Evolutionary conservation across 805 yeast genomes (phyloP).

Genomic region (Yarrowia alimentaria): DNA sequence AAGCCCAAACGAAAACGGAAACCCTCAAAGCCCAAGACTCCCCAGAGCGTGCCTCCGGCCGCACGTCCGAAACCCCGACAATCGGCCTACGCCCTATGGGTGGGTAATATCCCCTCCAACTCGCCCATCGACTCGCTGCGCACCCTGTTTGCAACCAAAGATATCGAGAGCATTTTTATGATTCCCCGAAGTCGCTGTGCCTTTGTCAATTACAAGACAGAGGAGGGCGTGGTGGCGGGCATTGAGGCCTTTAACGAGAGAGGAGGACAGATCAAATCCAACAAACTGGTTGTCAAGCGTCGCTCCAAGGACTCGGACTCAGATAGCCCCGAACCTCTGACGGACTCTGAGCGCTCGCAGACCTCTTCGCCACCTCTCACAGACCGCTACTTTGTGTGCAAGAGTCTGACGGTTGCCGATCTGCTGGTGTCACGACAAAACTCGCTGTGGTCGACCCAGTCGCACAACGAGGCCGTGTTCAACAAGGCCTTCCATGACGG

Average conservation of each 20-base stretch:
- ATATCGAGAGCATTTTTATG: constrained; percentile 42
- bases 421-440: constrained; percentile 39
- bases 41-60: neutral
- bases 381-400: constrained; percentile 43
- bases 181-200: constrained; percentile 46
- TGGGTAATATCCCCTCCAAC: constrained; percentile 43
- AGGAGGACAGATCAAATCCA: constrained; percentile 39
- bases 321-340: constrained; percentile 10
- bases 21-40: constrained; percentile 1
- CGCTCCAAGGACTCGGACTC: constrained; percentile 17
- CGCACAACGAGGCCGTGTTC: constrained; percentile 42
- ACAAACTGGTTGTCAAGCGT: constrained; percentile 38
- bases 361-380: constrained; percentile 21
- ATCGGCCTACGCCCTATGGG: constrained; percentile 46
- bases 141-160: constrained; percentile 41
- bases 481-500: constrained; percentile 41
- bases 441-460: constrained; percentile 45
- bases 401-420: constrained; percentile 43
- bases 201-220: constrained; percentile 42
- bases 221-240: constrained; percentile 39
- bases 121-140: constrained; percentile 42
- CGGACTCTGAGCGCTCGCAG: constrained; percentile 20
- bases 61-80: constrained; percentile 12
- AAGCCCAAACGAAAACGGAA: constrained; percentile 15
- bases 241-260: constrained; percentile 35